Evolutionary conservation across 768 basidiomycete genomes (phyloP), one percentile per base, ranked within the genome.

Genomic region (Astraeus odoratus): DNA sequence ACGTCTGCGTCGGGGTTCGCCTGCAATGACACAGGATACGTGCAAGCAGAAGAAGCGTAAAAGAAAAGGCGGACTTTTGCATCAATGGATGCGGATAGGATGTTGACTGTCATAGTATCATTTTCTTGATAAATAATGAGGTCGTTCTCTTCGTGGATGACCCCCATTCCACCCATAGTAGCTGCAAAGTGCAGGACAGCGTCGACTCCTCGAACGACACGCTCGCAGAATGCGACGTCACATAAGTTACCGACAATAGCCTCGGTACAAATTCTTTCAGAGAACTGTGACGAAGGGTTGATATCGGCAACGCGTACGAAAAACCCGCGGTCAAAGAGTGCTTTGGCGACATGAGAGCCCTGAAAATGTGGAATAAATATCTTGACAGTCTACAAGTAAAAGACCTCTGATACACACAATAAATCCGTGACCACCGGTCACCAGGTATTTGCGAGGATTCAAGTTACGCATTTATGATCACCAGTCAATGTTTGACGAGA

Each of bases 91-190:
- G 76, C 74, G 1, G 51, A 27, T 25, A 81, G 52, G 26, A 80
- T 42, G 43, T 77, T 75, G 8, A 65, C 38, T 1, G 75, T 77
- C 69, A 81, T 80, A 5, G 47, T 29, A 19, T 75, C 66, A 47
- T 81, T 80, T 20, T 72, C 63, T 5, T 52, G 45, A 50, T 79
- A 81, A 22, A 80, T 75, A 15, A 48, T 47, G 34, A 70, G 61
- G 39, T 76, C 73, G 53, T 81, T 80, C 0, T 53, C 60, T 4
- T 60, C 52, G 49, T 80, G 78, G 37, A 81, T 81, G 0, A 70
- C 70, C 2, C 80, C 80, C 80, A 81, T 81, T 0, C 80, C 80
- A 3, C 78, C 79, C 78, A 78, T 80, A 18, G 66, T 74, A 2
- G 78, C 79, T 9, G 80, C 76, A 49, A 81, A 74, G 55, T 81